Evolutionary conservation across 1,284 basidiomycete genomes (phyloP).

Genomic region (Puccinia coronata): DNA sequence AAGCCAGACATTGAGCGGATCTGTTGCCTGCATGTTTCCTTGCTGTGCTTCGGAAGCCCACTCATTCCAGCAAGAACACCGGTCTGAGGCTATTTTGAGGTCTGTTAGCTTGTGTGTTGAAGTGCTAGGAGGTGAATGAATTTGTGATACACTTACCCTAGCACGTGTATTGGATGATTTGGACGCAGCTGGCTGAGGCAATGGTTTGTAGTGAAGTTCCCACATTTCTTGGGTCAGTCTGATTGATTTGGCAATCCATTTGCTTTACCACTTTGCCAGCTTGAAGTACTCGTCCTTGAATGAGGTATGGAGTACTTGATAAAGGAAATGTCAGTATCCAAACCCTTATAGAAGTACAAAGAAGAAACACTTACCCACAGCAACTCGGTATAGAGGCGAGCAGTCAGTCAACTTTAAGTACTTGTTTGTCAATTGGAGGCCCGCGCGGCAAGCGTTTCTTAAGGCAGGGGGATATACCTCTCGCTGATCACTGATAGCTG

Average conservation of each 20-base stretch:
- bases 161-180: no score
- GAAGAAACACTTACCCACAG: neutral
- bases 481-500: no score
- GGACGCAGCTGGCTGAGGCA: no score
- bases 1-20: neutral
- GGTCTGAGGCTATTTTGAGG: no score
- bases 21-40: neutral
- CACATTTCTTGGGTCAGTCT: conserved; percentile 1
- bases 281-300: conserved; percentile 20
- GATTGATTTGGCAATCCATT: neutral
- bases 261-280: neutral
- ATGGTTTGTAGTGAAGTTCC: neutral
- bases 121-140: neutral
- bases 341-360: neutral
- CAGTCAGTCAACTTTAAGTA: neutral
- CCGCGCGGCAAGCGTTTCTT: neutral
- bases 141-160: no score
- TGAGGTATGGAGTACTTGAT: no score
- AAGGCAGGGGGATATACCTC: no score
- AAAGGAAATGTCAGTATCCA: no score
- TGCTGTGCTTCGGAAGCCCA: neutral
- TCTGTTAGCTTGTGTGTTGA: neutral
- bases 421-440: neutral
- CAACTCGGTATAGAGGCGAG: conserved; percentile 3
- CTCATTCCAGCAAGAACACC: no score